A percentile compares a stretch with the other conserved stretches of the same genome.
phyloP scores from a whole-genome alignment of 768 basidiomycete genomes.

The Trametes elegans region DNA sequence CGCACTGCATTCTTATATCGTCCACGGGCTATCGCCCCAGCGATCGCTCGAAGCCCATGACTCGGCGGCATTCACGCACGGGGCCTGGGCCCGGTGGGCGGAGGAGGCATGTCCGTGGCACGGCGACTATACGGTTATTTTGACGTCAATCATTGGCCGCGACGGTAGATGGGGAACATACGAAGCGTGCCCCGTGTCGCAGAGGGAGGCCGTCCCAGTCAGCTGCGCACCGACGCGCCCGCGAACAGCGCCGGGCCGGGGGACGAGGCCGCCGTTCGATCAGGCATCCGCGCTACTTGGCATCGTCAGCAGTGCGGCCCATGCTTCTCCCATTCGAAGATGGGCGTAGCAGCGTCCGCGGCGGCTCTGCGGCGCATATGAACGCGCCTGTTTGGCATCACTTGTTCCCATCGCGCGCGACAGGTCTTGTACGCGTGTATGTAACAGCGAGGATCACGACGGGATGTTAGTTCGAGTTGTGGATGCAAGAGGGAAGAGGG shows the following conservation, averaged over 20 bases:
- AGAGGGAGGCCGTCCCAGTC: not conserved
- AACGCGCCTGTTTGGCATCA: not conserved
- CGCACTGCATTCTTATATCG: slow-evolving; percentile 7
- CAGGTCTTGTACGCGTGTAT: no score
- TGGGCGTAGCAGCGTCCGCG: not conserved
- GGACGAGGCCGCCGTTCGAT: not conserved
- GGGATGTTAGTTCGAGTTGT: no score
- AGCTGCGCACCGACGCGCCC: slow-evolving; percentile 2
- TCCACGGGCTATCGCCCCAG: not conserved
- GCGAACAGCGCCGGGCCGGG: slow-evolving; percentile 3
- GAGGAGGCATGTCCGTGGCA: slow-evolving; percentile 5
- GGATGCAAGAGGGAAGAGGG: no score
- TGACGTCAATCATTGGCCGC: slow-evolving; percentile 18
- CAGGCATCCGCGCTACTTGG: not conserved
- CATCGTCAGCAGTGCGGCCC: slow-evolving; percentile 2
- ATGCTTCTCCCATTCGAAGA: slow-evolving; percentile 1
- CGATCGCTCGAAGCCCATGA: slow-evolving; percentile 9
- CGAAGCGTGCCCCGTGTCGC: not conserved
- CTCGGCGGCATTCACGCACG: not conserved
- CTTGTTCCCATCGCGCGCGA: not conserved
- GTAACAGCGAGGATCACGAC: no score
- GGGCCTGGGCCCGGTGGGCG: not conserved
- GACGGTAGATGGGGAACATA: not conserved
- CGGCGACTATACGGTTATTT: slow-evolving; percentile 4
- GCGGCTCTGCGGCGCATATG: not conserved